Evolutionary conservation across 1,284 basidiomycete genomes (phyloP).

Genomic region (Trametes pubescens): DNA sequence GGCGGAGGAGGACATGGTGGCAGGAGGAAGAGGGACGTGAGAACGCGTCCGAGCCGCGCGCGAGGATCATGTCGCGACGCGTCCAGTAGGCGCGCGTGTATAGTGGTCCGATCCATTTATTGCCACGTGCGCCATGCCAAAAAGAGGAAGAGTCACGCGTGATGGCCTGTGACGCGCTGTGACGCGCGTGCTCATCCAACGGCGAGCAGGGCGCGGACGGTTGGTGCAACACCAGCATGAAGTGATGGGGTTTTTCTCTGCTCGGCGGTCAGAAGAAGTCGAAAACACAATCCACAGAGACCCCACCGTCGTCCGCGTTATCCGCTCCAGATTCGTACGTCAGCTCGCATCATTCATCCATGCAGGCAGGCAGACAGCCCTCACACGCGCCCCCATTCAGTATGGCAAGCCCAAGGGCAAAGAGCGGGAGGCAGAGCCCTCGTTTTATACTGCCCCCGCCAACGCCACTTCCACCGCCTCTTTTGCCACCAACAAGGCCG

Average conservation of each 20-base stretch:
- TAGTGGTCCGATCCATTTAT: slow-evolving; percentile 22
- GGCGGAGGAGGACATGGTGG: slow-evolving; percentile 37
- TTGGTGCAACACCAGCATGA: slow-evolving; percentile 36
- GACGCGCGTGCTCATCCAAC: slow-evolving; percentile 6
- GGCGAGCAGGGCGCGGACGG: background rate
- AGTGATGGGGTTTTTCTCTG: slow-evolving; percentile 55
- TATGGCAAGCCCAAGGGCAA: slow-evolving; percentile 72
- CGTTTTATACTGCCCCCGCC: slow-evolving; percentile 40
- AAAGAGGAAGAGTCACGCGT: slow-evolving; percentile 3
- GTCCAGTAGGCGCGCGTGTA: slow-evolving; percentile 9
- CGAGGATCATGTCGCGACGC: slow-evolving; percentile 24
- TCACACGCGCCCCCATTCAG: slow-evolving; percentile 45
- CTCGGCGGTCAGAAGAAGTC: slow-evolving; percentile 46
- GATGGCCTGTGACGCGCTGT: slow-evolving; percentile 11
- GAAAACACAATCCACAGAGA: slow-evolving; percentile 41
- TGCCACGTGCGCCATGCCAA: too few species aligned
- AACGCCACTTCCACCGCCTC: slow-evolving; percentile 47
- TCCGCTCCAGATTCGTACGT: slow-evolving; percentile 80
- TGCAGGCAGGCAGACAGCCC: slow-evolving; percentile 20
- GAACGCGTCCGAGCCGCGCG: slow-evolving; percentile 21
- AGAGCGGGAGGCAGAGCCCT: slow-evolving; percentile 53
- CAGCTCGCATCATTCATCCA: slow-evolving; percentile 29
- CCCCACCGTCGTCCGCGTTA: slow-evolving; percentile 64
- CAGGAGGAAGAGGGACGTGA: slow-evolving; percentile 25
- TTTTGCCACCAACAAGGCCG: slow-evolving; percentile 33